phyloP scores from a whole-genome alignment of 108 stramenopile genomes.

The Halocafeteria seosinensis region DNA sequence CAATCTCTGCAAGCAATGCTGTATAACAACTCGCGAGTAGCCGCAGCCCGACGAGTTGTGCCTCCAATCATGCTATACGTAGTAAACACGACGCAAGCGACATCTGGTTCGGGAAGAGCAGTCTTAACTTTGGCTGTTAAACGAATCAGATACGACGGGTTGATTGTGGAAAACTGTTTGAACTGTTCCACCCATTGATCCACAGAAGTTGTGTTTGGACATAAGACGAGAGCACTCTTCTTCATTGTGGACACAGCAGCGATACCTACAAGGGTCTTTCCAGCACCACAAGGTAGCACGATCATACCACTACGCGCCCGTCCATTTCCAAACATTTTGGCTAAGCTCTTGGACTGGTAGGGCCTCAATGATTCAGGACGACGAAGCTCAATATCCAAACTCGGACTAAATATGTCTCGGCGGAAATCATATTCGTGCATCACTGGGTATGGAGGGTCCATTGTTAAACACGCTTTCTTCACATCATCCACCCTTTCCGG shows the following conservation, averaged over 20 bases:
- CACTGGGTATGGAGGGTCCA: conserved; percentile 25
- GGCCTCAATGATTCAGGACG: conserved; percentile 77
- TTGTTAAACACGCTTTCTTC: not conserved
- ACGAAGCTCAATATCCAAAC: conserved; percentile 72
- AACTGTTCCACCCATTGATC: conserved; percentile 94
- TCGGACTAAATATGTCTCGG: conserved; percentile 56
- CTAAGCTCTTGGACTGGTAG: conserved; percentile 68
- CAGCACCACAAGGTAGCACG: conserved; percentile 96
- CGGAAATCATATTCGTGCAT: conserved; percentile 95
- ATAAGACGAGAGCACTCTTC: conserved; percentile 70
- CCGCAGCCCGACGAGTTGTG: conserved; percentile 59
- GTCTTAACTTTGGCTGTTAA: conserved; percentile 88
- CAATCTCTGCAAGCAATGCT: conserved; percentile 71
- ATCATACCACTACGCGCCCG: conserved; percentile 92
- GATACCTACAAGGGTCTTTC: conserved; percentile 89
- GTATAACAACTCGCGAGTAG: conserved; percentile 67
- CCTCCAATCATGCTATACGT: conserved; percentile 93
- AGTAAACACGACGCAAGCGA: conserved; percentile 72
- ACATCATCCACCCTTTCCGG: not conserved
- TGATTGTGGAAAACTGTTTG: conserved; percentile 65
- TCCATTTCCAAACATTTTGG: conserved; percentile 95
- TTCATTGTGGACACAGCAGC: conserved; percentile 92
- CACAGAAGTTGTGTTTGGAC: conserved; percentile 83
- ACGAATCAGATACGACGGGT: conserved; percentile 61
- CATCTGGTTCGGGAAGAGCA: conserved; percentile 47